phyloP scores from a whole-genome alignment of 345 rosid species.

The Hirschfeldia incana region DNA sequence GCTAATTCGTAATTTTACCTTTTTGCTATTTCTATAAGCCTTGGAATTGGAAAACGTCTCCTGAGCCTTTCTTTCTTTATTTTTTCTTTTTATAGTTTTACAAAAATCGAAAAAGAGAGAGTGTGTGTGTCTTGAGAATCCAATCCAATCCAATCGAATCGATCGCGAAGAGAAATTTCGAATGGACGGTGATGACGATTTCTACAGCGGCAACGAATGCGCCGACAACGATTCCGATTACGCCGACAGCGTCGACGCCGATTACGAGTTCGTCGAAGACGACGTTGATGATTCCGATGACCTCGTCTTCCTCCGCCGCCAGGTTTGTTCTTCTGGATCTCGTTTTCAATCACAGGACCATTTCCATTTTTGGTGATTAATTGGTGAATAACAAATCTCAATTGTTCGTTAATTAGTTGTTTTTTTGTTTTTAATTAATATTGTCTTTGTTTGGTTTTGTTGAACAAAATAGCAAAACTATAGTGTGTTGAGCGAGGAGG shows the following conservation, averaged over 20 bases:
- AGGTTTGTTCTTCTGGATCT: constrained; percentile 40
- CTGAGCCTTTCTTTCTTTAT: background rate
- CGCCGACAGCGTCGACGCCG: constrained; percentile 58
- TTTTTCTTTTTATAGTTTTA: background rate
- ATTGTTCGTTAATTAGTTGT: background rate
- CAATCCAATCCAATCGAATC: constrained; percentile 20
- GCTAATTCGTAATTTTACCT: constrained; percentile 19
- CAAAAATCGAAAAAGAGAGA: background rate
- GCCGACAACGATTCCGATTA: constrained; percentile 49
- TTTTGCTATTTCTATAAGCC: constrained; percentile 19
- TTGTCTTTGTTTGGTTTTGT: background rate
- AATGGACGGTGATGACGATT: constrained; percentile 64
- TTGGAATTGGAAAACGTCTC: background rate
- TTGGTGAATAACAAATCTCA: background rate
- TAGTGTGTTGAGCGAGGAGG: constrained; percentile 65
- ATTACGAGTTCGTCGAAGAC: constrained; percentile 70
- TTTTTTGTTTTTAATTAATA: background rate
- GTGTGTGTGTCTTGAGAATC: background rate
- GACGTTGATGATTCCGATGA: constrained; percentile 75
- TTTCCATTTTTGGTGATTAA: background rate
- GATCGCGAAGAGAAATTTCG: background rate
- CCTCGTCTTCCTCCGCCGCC: constrained; percentile 61
- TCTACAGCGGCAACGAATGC: constrained; percentile 74
- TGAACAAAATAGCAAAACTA: constrained; percentile 48
- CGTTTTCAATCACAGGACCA: background rate